Conservation (phyloP, 495 filamentous ascomycete species). For the Collariella sp. region DNA sequence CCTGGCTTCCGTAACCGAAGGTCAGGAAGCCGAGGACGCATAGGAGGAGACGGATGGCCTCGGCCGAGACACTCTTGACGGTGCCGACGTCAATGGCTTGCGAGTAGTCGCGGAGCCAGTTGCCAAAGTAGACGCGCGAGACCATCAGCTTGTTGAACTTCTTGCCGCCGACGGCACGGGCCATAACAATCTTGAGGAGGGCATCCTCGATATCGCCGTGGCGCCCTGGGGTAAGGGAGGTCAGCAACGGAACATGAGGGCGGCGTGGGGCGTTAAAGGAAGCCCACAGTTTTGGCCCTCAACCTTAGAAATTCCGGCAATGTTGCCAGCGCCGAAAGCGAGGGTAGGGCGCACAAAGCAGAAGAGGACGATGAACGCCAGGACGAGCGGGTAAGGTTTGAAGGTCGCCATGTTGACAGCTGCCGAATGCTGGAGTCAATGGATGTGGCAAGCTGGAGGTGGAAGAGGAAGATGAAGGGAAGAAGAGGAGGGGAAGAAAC, state of each 20-base stretch:
- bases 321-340: conserved; percentile 86
- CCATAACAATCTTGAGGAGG: conserved; percentile 64
- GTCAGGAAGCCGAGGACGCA: conserved; percentile 52
- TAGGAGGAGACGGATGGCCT: conserved; percentile 78
- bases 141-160: conserved; percentile 85
- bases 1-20: conserved; percentile 76
- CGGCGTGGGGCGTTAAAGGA: background rate
- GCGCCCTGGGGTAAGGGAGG: conserved; percentile 46
- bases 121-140: conserved; percentile 79
- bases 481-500: background rate
- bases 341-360: conserved; percentile 54
- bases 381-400: conserved; percentile 35
- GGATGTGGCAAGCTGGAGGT: background rate
- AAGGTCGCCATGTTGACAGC: conserved; percentile 32
- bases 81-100: conserved; percentile 81
- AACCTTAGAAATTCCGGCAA: conserved; percentile 62
- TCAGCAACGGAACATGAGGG: background rate
- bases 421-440: background rate
- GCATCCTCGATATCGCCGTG: conserved; percentile 96
- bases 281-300: conserved; percentile 68
- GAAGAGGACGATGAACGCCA: conserved; percentile 48
- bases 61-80: conserved; percentile 76
- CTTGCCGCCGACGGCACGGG: conserved; percentile 67
- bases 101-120: conserved; percentile 82
- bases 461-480: background rate